Evolutionary conservation across 2,329 filamentous ascomycete genomes (phyloP).

Genomic region (Cadophora sp.): DNA sequence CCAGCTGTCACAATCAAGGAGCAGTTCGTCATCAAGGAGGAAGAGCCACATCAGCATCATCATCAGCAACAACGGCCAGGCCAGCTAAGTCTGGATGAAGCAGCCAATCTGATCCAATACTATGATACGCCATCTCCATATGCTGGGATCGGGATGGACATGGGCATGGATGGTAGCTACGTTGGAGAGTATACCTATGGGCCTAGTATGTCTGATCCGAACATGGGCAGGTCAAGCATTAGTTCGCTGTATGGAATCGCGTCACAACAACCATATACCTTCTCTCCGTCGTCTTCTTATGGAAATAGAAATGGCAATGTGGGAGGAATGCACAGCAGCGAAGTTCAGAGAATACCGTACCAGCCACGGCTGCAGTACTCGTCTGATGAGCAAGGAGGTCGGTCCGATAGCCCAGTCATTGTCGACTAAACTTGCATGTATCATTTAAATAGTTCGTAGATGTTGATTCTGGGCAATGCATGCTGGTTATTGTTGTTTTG

Average conservation of each 20-base stretch:
- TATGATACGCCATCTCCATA: conserved; percentile 31
- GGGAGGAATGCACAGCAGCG: conserved; percentile 17
- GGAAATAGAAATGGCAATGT: conserved; percentile 1
- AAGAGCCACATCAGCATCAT: conserved; percentile 17
- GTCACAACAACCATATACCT: conserved; percentile 24
- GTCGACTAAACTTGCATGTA: conserved; percentile 27
- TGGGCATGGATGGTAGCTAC: conserved; percentile 11
- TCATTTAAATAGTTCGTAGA: background rate
- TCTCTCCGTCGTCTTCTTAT: conserved; percentile 7
- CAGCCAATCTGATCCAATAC: conserved; percentile 34
- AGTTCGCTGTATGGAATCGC: conserved; percentile 23
- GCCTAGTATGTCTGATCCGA: conserved; percentile 15
- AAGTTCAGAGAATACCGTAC: conserved; percentile 19
- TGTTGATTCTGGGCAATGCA: background rate
- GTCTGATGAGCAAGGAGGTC: conserved; percentile 28
- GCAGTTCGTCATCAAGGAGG: conserved; percentile 32
- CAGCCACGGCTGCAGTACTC: conserved; percentile 20
- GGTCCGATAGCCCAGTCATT: conserved; percentile 34
- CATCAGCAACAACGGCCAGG: conserved; percentile 7
- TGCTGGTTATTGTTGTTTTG: background rate
- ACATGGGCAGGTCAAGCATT: conserved; percentile 15
- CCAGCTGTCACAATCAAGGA: conserved; percentile 22
- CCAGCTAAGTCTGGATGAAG: conserved; percentile 30
- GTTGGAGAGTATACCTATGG: background rate
- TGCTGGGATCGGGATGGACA: background rate